These are phyloP conservation scores for Fomitopsis palustris DNA, from an alignment of 1,284 basidiomycete genomes.

Conservation along the genomic window DNA sequence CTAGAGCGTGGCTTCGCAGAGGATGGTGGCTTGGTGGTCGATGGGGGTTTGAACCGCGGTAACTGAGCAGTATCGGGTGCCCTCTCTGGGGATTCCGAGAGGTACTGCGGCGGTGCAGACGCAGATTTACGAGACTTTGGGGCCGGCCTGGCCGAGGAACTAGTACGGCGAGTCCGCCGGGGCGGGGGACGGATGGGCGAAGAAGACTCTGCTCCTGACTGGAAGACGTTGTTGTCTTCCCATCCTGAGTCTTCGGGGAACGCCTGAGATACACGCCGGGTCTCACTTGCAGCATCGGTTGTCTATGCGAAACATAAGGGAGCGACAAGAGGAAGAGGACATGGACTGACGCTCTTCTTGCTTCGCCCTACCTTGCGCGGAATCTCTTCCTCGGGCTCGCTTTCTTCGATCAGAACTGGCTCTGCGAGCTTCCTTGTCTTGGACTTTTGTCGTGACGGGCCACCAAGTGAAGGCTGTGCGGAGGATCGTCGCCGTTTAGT, in stretches of 20 bases:
- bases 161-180: constrained; percentile 46
- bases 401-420: constrained; percentile 63
- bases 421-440: constrained; percentile 30
- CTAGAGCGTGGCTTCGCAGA: constrained; percentile 9
- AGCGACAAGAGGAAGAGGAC: neutral
- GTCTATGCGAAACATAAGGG: constrained; percentile 27
- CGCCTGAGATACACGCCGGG: constrained; percentile 49
- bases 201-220: constrained; percentile 77
- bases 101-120: constrained; percentile 66
- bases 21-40: neutral
- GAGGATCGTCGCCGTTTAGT: constrained; percentile 62
- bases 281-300: constrained; percentile 44
- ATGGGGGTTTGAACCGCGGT: neutral
- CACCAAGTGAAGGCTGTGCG: constrained; percentile 64
- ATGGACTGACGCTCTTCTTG: constrained; percentile 52
- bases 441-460: constrained; percentile 38
- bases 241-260: constrained; percentile 61
- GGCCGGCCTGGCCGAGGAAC: constrained; percentile 17
- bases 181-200: constrained; percentile 67
- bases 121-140: constrained; percentile 56
- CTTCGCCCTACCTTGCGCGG: constrained; percentile 57
- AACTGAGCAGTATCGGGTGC: constrained; percentile 5
- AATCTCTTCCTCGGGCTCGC: constrained; percentile 69
- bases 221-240: constrained; percentile 85
- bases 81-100: constrained; percentile 14